Base-by-base conservation (phyloP, 2,329 filamentous ascomycete genomes). In the Metarhizium anisopliae region DNA sequence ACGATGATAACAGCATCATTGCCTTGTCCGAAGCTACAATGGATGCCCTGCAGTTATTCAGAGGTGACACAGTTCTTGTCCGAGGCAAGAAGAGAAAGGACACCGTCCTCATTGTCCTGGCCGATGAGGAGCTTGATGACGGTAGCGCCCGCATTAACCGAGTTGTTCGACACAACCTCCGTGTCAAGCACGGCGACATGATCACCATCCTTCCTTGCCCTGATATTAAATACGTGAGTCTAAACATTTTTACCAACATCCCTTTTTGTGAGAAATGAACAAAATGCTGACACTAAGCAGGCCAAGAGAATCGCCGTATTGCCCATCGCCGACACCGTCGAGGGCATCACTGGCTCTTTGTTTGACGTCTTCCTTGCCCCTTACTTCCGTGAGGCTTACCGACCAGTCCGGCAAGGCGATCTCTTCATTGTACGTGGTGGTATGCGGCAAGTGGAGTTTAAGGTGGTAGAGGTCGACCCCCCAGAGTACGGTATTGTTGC, bases 51-150 rank as follows among this genome's bases (percentile, higher is more conserved):
- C 91, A 96, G 79, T 87, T 99, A 60, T 99, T 99, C 87, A 90
- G 95, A 70, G 94, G 94, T 64, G 94, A 99, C 72, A 99, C 94
- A 62, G 95, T 99, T 55, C 81, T 97, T 58, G 93, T 99, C 56
- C 95, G 95, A 78, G 94, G 94, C 75, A 99, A 99, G 86, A 99
- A 97, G 89, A 85, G 94, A 76, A 96, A 96, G 82, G 94, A 99
- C 70, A 99, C 94, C 3, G 94, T 97, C 58, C 80, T 99, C 69
- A 97, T 99, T 68, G 95, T 99, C 58, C 83, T 99, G 11, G 92
- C 92, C 61, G 94, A 99, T 72, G 94, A 99, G 68, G 94, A 99
- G 61, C 86, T 99, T 55, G 94, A 99, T 78, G 94, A 99, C 70
- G 94, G 94, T 64, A 96, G 88, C 67, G 94, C 89, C 65, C 89